Percentiles rank a stretch among this genome's conserved stretches.
These are phyloP conservation scores for Cicer cuneatum DNA, from an alignment of 306 rosid genomes.

Conservation along the genomic window DNA sequence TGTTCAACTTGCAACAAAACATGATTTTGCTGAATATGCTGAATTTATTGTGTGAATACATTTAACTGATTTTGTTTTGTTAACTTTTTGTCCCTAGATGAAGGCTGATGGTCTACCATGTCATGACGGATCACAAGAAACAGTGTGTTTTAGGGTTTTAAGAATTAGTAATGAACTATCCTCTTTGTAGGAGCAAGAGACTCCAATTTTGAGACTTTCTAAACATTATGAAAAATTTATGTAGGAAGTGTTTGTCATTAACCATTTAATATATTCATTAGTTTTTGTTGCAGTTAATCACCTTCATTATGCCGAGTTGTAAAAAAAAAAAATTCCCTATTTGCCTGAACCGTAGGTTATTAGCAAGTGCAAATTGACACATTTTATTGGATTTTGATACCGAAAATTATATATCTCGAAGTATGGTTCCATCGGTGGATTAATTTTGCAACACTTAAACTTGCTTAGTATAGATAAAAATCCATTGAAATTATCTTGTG, in stretches of 20 bases:
- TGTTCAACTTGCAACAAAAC: background rate
- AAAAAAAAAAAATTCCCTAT: background rate
- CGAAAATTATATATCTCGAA: background rate
- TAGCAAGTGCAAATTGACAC: background rate
- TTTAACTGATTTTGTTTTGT: conserved; percentile 23
- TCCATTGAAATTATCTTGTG: background rate
- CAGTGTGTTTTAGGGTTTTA: background rate
- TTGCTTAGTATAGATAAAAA: background rate
- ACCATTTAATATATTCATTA: conserved; percentile 14
- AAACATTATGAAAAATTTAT: background rate
- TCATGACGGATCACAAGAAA: conserved; percentile 2
- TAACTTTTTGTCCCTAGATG: background rate
- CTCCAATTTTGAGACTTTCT: conserved; percentile 35
- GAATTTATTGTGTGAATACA: background rate
- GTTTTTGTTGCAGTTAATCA: conserved; percentile 4
- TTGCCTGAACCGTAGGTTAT: background rate
- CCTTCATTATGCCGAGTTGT: background rate
- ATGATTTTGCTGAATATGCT: conserved; percentile 19
- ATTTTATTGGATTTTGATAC: background rate
- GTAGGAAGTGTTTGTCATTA: background rate
- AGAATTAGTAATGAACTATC: conserved; percentile 5
- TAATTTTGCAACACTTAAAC: background rate
- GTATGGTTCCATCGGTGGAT: background rate
- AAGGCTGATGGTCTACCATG: conserved; percentile 15
- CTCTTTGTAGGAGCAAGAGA: background rate